phyloP scores from a whole-genome alignment of 2,329 filamentous ascomycete species.

The Clarireedia paspali region DNA sequence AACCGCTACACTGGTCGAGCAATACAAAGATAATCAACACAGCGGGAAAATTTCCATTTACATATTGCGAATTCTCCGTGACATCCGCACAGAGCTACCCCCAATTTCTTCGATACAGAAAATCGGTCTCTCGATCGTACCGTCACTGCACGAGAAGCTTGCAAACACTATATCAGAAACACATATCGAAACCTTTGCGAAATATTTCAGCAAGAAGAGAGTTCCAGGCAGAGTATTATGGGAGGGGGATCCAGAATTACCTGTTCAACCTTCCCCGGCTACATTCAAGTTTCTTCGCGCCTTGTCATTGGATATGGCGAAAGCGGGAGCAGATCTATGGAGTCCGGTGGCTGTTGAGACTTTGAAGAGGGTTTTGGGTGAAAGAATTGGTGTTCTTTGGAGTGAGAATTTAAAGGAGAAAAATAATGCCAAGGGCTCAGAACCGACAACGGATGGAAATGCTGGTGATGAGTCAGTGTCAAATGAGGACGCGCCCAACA shows the following conservation, averaged over 20 bases:
- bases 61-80: constrained; percentile 64
- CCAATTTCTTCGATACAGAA: constrained; percentile 38
- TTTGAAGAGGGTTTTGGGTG: constrained; percentile 52
- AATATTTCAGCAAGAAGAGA: constrained; percentile 36
- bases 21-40: constrained; percentile 38
- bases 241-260: constrained; percentile 70
- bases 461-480: not conserved
- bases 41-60: constrained; percentile 53
- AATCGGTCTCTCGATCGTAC: constrained; percentile 55
- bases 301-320: constrained; percentile 59
- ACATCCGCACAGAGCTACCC: constrained; percentile 62
- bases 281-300: constrained; percentile 65
- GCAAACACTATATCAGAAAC: constrained; percentile 43
- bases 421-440: constrained; percentile 12
- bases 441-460: constrained; percentile 1
- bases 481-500: not conserved
- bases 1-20: constrained; percentile 42
- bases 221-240: constrained; percentile 63
- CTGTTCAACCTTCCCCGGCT: constrained; percentile 68
- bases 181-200: constrained; percentile 41
- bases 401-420: constrained; percentile 16
- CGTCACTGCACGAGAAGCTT: constrained; percentile 56
- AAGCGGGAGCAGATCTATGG: constrained; percentile 73
- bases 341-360: constrained; percentile 55
- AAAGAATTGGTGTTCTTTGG: constrained; percentile 40